phyloP scores from a whole-genome alignment of 2,329 filamentous ascomycete genomes.

The Magnaporthales sp. region DNA sequence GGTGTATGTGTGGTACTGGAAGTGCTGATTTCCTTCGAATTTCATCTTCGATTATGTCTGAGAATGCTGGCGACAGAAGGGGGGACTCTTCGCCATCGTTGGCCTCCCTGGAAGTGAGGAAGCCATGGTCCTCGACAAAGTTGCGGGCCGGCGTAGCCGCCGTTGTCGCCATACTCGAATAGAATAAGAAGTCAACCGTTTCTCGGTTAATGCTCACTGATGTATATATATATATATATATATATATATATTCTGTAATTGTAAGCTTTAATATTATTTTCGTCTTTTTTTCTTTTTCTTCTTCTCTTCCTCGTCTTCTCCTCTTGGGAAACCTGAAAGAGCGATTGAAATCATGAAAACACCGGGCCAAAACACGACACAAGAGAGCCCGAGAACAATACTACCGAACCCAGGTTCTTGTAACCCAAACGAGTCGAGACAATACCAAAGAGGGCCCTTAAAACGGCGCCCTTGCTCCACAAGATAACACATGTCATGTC shows the following conservation, averaged over 20 bases:
- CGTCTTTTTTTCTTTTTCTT: background rate
- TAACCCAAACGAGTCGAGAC: background rate
- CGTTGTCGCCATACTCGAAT: background rate
- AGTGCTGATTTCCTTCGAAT: constrained; percentile 5
- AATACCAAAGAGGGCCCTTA: background rate
- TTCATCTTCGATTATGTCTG: background rate
- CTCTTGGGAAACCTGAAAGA: background rate
- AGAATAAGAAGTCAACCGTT: too few species aligned
- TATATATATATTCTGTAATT: too few species aligned
- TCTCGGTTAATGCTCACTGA: too few species aligned
- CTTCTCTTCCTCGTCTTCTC: background rate
- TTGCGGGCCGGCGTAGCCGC: background rate
- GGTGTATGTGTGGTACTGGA: constrained; percentile 11
- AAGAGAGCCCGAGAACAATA: background rate
- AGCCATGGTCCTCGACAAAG: background rate
- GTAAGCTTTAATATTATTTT: background rate
- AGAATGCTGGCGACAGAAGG: background rate
- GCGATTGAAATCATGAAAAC: background rate
- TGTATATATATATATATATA: too few species aligned
- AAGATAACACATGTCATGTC: background rate
- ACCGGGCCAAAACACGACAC: background rate
- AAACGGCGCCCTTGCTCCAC: background rate
- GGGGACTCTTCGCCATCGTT: background rate
- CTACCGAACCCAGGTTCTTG: background rate
- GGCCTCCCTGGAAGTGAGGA: background rate